These are phyloP conservation scores for Oryza glaberrima DNA, from an alignment of 176 grass and related monocot species.

Conservation along the genomic window DNA sequence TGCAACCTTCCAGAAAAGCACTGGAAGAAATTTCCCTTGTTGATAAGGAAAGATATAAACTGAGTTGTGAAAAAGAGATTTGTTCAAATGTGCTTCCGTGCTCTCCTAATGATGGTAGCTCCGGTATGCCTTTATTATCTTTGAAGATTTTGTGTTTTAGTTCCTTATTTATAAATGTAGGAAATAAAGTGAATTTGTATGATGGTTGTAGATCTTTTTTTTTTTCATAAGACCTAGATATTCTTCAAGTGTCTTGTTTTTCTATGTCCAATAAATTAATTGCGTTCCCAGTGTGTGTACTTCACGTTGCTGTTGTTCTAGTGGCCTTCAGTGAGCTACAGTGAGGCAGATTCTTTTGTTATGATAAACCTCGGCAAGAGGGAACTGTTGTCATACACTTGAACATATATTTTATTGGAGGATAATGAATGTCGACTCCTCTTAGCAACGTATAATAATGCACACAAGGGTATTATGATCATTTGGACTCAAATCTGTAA, in stretches of 20 bases:
- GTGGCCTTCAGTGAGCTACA: background rate
- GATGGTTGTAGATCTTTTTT: constrained; percentile 16
- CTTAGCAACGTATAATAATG: constrained; percentile 9
- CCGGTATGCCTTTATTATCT: constrained; percentile 40
- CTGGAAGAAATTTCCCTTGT: constrained; percentile 61
- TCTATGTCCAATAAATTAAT: background rate
- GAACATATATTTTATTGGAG: background rate
- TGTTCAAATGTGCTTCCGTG: constrained; percentile 34
- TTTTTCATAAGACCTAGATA: background rate
- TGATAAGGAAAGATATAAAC: constrained; percentile 41
- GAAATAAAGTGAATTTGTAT: constrained; percentile 8
- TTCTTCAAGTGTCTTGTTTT: constrained; percentile 1
- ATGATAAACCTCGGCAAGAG: background rate
- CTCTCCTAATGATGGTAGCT: constrained; percentile 29
- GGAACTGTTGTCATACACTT: background rate
- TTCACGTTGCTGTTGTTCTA: constrained; percentile 5
- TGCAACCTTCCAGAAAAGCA: constrained; percentile 82
- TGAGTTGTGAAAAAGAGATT: constrained; percentile 42
- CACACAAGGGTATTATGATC: background rate
- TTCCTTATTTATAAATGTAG: background rate
- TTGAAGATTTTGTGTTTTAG: constrained; percentile 3
- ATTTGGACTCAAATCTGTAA: background rate
- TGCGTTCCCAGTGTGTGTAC: background rate
- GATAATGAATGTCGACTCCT: background rate
- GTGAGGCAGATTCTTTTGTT: background rate